Evolutionary conservation across 1,139 yeast species (phyloP), one percentile per base, ranked within the genome.

Genomic region (Sugiyamaella japonica): DNA sequence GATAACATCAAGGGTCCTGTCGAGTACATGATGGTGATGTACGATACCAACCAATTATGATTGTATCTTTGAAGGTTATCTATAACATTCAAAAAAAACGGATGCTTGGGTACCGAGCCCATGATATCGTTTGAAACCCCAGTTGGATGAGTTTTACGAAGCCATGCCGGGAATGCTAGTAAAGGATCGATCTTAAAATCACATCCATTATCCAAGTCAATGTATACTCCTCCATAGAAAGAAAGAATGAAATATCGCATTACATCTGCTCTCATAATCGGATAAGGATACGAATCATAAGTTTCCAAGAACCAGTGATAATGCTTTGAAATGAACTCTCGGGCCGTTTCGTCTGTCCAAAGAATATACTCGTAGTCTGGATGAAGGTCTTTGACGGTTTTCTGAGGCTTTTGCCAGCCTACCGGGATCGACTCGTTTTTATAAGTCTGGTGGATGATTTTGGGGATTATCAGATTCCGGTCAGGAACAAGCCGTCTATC

Each of bases 51-150:
- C 63, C 61, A 63, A 58, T 62, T 62, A 36, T 56, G 60, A 56
- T 64, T 56, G 70, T 86, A 89, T 50, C 71, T 76, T 59, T 81
- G 72, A 57, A 90, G 76, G 53, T 79, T 80, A 59, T 84, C 84
- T 61, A 89, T 78, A 17, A 79, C 86, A 66, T 85, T 84, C 52
- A 77, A 68, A 74, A 88, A 89, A 72, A 89, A 89, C 1, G 96
- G 96, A 71, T 90, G 97, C 51, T 78, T 76, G 36, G 95, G 96
- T 12, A 86, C 83, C 1, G 93, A 74, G 9, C 96, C 96, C 95
- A 90, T 86, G 20, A 89, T 91, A 69, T 90, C 96, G 70, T 90
- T 90, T 13, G 96, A 87, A 53, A 90, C 83, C 54, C 97, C 97
- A 0, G 95, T 85, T 31, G 97, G 97, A 5, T 81, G 73, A 0